phyloP scores from a whole-genome alignment of 306 rosid genomes.

The Malus sylvestris region DNA sequence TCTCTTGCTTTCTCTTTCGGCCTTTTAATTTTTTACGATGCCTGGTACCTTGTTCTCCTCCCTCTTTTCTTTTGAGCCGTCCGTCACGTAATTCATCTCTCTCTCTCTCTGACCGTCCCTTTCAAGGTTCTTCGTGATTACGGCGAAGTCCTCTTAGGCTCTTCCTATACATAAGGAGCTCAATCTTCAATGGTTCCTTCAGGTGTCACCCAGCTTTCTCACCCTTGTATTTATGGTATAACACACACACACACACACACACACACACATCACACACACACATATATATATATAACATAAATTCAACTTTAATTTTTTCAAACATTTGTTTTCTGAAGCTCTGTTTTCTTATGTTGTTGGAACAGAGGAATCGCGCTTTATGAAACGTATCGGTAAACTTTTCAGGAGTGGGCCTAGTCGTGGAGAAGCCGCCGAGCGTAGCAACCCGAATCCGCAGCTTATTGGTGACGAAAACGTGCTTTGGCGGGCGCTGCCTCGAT shows the following conservation, averaged over 20 bases:
- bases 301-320: neutral
- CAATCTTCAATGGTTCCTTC: slow-evolving; percentile 48
- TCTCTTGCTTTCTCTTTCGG: slow-evolving; percentile 33
- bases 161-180: slow-evolving; percentile 24
- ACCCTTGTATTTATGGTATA: slow-evolving; percentile 81
- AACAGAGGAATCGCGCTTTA: slow-evolving; percentile 42
- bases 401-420: slow-evolving; percentile 59
- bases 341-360: neutral
- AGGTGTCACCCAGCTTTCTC: slow-evolving; percentile 66
- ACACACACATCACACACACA: rapidly evolving
- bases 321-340: neutral
- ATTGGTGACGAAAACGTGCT: slow-evolving; percentile 63
- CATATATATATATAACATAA: too few relatives aligned
- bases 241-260: neutral
- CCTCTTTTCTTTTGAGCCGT: slow-evolving; percentile 33
- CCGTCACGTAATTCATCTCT: slow-evolving; percentile 11
- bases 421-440: slow-evolving; percentile 28
- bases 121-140: slow-evolving; percentile 29
- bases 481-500: slow-evolving; percentile 59
- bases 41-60: slow-evolving; percentile 34
- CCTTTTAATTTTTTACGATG: slow-evolving; percentile 45
- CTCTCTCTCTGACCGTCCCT: slow-evolving; percentile 24
- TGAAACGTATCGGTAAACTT: slow-evolving; percentile 88
- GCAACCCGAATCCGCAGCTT: slow-evolving; percentile 43
- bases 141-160: slow-evolving; percentile 7